A percentile compares a stretch with the other conserved stretches of the same genome.
Evolutionary conservation across 2,329 filamentous ascomycete genomes (phyloP).

Genomic region (Botryotinia narcissicola): DNA sequence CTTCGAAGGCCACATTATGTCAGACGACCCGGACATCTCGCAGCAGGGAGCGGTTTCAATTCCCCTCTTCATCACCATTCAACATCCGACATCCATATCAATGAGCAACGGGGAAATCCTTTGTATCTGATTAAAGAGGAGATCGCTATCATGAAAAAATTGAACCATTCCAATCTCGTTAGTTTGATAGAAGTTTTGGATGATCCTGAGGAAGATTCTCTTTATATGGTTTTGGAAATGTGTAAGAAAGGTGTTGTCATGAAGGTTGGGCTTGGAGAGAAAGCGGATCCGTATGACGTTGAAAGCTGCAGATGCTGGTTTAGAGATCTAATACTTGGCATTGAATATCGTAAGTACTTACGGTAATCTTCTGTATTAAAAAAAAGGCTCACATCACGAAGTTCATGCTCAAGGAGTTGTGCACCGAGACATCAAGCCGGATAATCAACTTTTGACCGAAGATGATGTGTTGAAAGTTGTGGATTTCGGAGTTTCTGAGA

Average conservation of each 20-base stretch:
- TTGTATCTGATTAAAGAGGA: constrained; percentile 90
- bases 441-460: constrained; percentile 85
- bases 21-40: constrained; percentile 48
- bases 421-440: constrained; percentile 96
- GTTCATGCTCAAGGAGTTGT: constrained; percentile 93
- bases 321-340: constrained; percentile 87
- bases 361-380: not conserved
- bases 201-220: constrained; percentile 89
- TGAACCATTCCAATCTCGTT: constrained; percentile 93
- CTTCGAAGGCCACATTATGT: constrained; percentile 61
- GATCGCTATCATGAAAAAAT: constrained; percentile 98
- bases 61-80: constrained; percentile 51
- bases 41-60: constrained; percentile 46
- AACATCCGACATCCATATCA: constrained; percentile 49
- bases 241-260: constrained; percentile 97
- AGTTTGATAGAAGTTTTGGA: constrained; percentile 91
- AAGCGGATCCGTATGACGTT: constrained; percentile 75
- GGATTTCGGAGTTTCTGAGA: constrained; percentile 98
- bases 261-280: constrained; percentile 86
- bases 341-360: constrained; percentile 74
- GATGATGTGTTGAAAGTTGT: constrained; percentile 96
- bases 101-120: constrained; percentile 64
- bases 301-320: constrained; percentile 90
- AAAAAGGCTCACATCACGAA: constrained; percentile 39
- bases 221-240: constrained; percentile 99